These are phyloP conservation scores for Wickerhamiella sergipiensis DNA, from an alignment of 805 yeast species.

Conservation along the genomic window DNA sequence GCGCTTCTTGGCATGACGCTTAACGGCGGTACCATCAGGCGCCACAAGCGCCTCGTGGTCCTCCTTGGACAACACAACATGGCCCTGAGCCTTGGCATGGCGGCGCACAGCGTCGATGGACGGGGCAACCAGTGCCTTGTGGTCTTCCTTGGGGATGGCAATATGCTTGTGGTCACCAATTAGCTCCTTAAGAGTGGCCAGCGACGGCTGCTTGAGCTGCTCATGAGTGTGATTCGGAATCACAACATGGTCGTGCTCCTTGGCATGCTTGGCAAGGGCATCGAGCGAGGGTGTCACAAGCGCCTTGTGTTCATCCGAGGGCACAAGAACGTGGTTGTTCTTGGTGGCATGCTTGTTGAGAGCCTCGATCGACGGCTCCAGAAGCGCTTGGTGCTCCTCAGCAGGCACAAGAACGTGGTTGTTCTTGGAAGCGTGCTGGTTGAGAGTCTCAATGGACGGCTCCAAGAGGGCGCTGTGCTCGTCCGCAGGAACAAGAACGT, in stretches of 20 bases:
- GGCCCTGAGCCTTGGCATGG: slow-evolving; percentile 13
- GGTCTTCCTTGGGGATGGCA: neutral
- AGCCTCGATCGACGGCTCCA: neutral
- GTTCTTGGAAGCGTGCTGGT: slow-evolving; percentile 14
- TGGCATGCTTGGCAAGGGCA: slow-evolving; percentile 8
- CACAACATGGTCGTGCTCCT: slow-evolving; percentile 19
- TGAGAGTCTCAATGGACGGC: slow-evolving; percentile 26
- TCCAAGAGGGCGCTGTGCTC: neutral
- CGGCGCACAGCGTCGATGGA: slow-evolving; percentile 6
- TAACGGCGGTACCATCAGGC: slow-evolving; percentile 21
- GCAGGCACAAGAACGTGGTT: slow-evolving; percentile 14
- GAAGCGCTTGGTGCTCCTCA: slow-evolving; percentile 1
- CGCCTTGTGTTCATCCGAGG: neutral
- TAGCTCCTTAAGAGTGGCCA: neutral
- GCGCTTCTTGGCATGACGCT: slow-evolving; percentile 11
- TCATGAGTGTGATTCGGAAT: neutral
- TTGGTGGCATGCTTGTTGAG: neutral
- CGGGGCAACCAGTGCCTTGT: slow-evolving; percentile 1
- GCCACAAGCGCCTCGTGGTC: slow-evolving; percentile 9
- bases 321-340: neutral
- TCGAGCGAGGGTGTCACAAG: slow-evolving; percentile 13
- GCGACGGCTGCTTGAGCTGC: neutral
- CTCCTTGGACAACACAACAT: slow-evolving; percentile 13
- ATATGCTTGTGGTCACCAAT: slow-evolving; percentile 1
- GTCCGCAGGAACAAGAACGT: neutral